Percentiles rank a stretch among this genome's conserved stretches.
Evolutionary conservation across 208 protist species (phyloP).

Genomic region (Endotrypanum monterogeii): DNA sequence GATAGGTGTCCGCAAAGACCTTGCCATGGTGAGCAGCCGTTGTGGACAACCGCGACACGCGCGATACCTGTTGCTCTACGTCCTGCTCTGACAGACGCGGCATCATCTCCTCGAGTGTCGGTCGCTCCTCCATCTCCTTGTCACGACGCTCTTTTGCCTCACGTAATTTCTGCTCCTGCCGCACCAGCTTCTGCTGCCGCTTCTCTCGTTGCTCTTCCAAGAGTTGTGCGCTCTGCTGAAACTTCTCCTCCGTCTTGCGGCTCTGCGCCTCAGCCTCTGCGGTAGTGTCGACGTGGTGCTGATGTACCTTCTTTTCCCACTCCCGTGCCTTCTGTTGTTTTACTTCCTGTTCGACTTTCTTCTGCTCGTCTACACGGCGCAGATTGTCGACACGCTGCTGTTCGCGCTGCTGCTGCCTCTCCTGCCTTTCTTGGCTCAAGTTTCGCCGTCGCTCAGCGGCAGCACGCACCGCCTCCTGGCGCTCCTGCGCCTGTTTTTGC

Average conservation of each 20-base stretch:
- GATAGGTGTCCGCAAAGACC: conserved; percentile 78
- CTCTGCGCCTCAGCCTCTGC: conserved; percentile 44
- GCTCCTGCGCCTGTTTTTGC: conserved; percentile 59
- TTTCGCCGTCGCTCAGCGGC: conserved; percentile 71
- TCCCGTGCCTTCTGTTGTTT: conserved; percentile 65
- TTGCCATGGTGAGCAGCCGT: conserved; percentile 55
- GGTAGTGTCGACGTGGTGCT: conserved; percentile 46
- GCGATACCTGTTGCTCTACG: conserved; percentile 61
- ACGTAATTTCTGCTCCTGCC: conserved; percentile 58
- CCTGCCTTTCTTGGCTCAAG: conserved; percentile 70
- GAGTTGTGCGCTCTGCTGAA: conserved; percentile 68
- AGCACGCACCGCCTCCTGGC: conserved; percentile 75
- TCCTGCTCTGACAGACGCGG: conserved; percentile 47
- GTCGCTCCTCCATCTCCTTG: conserved; percentile 25
- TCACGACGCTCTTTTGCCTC: conserved; percentile 41
- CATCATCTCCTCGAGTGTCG: conserved; percentile 53
- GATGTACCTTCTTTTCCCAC: conserved; percentile 72
- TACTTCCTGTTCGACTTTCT: conserved; percentile 49
- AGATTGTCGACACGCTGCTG: conserved; percentile 57
- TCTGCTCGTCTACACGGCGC: conserved; percentile 71
- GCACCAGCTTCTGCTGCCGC: conserved; percentile 66
- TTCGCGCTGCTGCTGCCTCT: conserved; percentile 71
- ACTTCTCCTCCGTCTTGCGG: conserved; percentile 61
- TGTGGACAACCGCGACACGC: conserved; percentile 44
- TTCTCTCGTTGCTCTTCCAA: conserved; percentile 70